phyloP scores from a whole-genome alignment of 768 basidiomycete genomes.

The Amanita inopinata region DNA sequence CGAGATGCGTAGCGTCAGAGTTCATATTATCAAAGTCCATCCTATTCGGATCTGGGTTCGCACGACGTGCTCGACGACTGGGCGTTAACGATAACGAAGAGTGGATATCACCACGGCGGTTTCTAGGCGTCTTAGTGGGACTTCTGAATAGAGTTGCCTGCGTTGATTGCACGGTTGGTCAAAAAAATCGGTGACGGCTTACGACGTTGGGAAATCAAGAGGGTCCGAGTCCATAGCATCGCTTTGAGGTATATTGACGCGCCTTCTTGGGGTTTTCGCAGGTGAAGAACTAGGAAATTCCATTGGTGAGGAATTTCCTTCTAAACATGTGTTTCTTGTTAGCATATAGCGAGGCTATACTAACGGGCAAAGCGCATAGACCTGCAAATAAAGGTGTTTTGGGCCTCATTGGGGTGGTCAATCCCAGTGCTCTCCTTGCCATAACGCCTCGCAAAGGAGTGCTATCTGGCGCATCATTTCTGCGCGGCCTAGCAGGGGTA shows the following conservation, averaged over 20 bases:
- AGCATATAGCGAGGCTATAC: conserved; percentile 4
- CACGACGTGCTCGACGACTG: conserved; percentile 29
- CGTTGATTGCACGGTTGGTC: not conserved
- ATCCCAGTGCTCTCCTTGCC: conserved; percentile 44
- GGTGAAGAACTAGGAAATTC: conserved; percentile 59
- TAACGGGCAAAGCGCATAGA: conserved; percentile 19
- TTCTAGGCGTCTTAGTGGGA: conserved; percentile 55
- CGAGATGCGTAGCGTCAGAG: conserved; percentile 51
- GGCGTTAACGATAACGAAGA: conserved; percentile 62
- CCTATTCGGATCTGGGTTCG: conserved; percentile 20
- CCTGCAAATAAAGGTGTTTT: conserved; percentile 40
- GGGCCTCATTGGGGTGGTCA: conserved; percentile 41
- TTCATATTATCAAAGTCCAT: conserved; percentile 25
- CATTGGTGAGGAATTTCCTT: conserved; percentile 53
- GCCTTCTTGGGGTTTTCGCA: conserved; percentile 34
- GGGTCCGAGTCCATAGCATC: conserved; percentile 50
- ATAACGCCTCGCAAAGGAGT: conserved; percentile 37
- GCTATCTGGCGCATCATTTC: conserved; percentile 29
- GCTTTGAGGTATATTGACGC: conserved; percentile 23
- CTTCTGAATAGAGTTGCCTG: conserved; percentile 27
- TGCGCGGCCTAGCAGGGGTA: conserved; percentile 34
- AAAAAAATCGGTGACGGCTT: no score
- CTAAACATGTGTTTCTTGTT: conserved; percentile 19
- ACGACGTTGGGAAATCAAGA: conserved; percentile 62
- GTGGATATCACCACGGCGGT: conserved; percentile 85